Conservation (phyloP, 1,284 basidiomycete species). For the Flammula alnicola region DNA sequence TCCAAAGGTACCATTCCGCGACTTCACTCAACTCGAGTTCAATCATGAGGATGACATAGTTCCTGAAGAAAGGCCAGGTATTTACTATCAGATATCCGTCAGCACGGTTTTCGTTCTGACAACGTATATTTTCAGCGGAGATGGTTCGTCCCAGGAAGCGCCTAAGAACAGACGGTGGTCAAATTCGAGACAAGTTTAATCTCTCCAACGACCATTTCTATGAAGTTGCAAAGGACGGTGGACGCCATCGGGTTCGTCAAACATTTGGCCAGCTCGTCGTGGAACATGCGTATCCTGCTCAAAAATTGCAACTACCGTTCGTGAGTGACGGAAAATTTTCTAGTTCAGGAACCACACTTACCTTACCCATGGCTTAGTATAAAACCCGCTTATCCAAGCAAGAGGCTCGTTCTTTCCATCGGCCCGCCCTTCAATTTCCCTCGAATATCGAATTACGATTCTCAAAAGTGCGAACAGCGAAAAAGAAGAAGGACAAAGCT, state of each 20-base stretch:
- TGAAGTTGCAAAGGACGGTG: conserved; percentile 88
- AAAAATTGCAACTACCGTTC: conserved; percentile 93
- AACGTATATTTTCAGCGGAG: conserved; percentile 41
- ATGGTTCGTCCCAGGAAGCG: conserved; percentile 66
- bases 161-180: conserved; percentile 57
- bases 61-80: conserved; percentile 64
- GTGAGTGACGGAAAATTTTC: conserved; percentile 58
- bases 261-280: conserved; percentile 97
- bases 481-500: conserved; percentile 94
- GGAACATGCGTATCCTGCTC: conserved; percentile 95
- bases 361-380: conserved; percentile 58
- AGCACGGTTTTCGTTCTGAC: conserved; percentile 4
- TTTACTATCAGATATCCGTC: conserved; percentile 23
- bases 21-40: conserved; percentile 84
- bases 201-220: conserved; percentile 97
- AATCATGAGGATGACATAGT: conserved; percentile 72
- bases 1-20: conserved; percentile 72
- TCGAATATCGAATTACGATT: conserved; percentile 90
- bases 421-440: conserved; percentile 94
- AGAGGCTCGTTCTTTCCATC: conserved; percentile 95
- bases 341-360: background rate
- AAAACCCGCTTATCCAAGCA: conserved; percentile 93
- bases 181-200: conserved; percentile 85
- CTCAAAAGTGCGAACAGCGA: conserved; percentile 88
- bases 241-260: conserved; percentile 90